These are phyloP conservation scores for Wallemia hederae DNA, from an alignment of 1,284 basidiomycete genomes.

Conservation along the genomic window DNA sequence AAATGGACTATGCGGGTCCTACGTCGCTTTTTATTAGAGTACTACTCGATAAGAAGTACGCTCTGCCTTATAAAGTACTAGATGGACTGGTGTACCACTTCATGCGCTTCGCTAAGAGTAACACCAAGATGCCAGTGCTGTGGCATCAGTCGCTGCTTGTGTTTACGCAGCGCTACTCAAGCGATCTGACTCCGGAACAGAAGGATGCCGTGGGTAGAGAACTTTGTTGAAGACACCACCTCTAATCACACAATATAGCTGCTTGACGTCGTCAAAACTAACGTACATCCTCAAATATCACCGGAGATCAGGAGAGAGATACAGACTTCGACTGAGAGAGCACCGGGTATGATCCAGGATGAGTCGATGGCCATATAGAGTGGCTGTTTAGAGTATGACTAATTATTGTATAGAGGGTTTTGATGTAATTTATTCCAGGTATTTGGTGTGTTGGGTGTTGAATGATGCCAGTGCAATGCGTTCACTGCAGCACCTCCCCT, in stretches of 20 bases:
- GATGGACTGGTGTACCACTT: slow-evolving; percentile 96
- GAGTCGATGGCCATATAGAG: not conserved
- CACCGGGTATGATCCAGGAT: slow-evolving; percentile 10
- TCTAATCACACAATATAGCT: slow-evolving; percentile 16
- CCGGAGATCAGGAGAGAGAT: slow-evolving; percentile 67
- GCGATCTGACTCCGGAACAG: slow-evolving; percentile 90
- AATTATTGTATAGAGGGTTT: not conserved
- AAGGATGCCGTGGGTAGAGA: slow-evolving; percentile 35
- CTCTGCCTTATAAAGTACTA: slow-evolving; percentile 90
- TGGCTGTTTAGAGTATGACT: not conserved
- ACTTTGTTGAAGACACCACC: not conserved
- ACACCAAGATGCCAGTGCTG: slow-evolving; percentile 52
- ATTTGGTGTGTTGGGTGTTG: too few relatives aligned
- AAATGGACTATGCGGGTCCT: slow-evolving; percentile 91
- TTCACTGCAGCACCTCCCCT: too few relatives aligned
- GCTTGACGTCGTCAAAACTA: slow-evolving; percentile 66
- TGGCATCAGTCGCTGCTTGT: slow-evolving; percentile 96
- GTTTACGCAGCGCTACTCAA: slow-evolving; percentile 78
- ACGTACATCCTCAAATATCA: slow-evolving; percentile 65
- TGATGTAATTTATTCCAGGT: not conserved
- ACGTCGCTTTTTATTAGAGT: slow-evolving; percentile 94
- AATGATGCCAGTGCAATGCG: too few relatives aligned
- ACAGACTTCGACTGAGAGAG: slow-evolving; percentile 22
- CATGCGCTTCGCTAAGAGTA: slow-evolving; percentile 55
- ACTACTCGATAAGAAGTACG: slow-evolving; percentile 90